phyloP scores from a whole-genome alignment of 192 early-diverging fungal genomes.

The Mortierella antarctica region DNA sequence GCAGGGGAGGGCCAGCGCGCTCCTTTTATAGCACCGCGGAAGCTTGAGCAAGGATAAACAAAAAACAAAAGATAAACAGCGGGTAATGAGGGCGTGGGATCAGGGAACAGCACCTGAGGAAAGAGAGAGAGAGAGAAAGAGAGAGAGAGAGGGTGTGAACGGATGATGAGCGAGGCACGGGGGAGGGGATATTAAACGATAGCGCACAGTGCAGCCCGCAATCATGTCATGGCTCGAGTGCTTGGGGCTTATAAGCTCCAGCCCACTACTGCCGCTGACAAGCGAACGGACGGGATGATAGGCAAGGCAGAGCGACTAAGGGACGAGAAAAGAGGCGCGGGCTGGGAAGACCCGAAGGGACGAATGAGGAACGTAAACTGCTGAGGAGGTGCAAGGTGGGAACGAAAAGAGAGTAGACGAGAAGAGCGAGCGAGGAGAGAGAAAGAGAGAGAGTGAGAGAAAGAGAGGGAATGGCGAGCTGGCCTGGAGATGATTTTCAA shows the following conservation, averaged over 20 bases:
- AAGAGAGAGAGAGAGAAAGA: not conserved
- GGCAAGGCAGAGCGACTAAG: too few species aligned
- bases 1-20: too few species aligned
- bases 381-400: not conserved
- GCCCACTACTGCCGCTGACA: too few species aligned
- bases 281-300: too few species aligned
- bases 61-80: not conserved
- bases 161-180: not conserved
- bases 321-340: not conserved
- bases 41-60: not conserved
- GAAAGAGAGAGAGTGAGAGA: not conserved
- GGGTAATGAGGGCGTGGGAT: not conserved
- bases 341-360: not conserved
- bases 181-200: too few species aligned
- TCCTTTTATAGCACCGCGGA: too few species aligned
- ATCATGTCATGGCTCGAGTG: too few species aligned
- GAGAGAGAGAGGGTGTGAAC: not conserved
- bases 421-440: not conserved
- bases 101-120: not conserved
- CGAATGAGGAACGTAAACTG: too few species aligned
- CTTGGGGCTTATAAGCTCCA: too few species aligned
- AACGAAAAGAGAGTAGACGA: constrained; percentile 7
- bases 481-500: not conserved
- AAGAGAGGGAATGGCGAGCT: not conserved
- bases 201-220: too few species aligned